Conservation (phyloP, 2,329 filamentous ascomycete species). For the Botrytis hyacinthi region DNA sequence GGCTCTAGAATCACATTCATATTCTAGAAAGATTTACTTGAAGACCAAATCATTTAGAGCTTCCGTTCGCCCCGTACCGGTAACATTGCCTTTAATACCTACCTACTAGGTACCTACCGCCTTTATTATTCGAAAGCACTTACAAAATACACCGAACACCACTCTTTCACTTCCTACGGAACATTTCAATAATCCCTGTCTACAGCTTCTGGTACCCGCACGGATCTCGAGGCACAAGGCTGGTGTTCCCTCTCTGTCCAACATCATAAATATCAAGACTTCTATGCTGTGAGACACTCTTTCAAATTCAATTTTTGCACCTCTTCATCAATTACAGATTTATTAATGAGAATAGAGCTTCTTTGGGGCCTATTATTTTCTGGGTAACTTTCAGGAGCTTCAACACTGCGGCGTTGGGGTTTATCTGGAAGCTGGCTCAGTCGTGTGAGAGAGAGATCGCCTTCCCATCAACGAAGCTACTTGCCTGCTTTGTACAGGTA, state of each 20-base stretch:
- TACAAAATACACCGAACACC: not conserved
- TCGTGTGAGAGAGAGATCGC: conserved; percentile 11
- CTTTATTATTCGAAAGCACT: not conserved
- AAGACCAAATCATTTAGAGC: not conserved
- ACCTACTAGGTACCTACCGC: not conserved
- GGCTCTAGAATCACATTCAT: not conserved
- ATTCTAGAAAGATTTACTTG: not conserved
- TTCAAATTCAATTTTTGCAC: conserved; percentile 13
- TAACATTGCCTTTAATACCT: not conserved
- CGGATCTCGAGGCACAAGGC: conserved; percentile 21
- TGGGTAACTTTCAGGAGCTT: conserved; percentile 8
- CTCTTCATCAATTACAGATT: conserved; percentile 17
- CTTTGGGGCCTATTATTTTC: not conserved
- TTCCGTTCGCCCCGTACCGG: not conserved
- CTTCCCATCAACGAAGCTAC: conserved; percentile 6
- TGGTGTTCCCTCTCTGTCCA: conserved; percentile 11
- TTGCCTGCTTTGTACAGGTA: conserved; percentile 14
- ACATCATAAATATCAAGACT: conserved; percentile 15
- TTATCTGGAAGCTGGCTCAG: conserved; percentile 1
- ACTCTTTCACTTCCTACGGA: not conserved
- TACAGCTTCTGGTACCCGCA: not conserved
- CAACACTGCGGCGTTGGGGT: not conserved
- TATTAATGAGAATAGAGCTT: conserved; percentile 12
- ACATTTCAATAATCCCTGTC: not conserved
- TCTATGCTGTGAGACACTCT: conserved; percentile 14